Evolutionary conservation across 2,329 filamentous ascomycete species (phyloP).

Genomic region (Sporothrix curviconia): DNA sequence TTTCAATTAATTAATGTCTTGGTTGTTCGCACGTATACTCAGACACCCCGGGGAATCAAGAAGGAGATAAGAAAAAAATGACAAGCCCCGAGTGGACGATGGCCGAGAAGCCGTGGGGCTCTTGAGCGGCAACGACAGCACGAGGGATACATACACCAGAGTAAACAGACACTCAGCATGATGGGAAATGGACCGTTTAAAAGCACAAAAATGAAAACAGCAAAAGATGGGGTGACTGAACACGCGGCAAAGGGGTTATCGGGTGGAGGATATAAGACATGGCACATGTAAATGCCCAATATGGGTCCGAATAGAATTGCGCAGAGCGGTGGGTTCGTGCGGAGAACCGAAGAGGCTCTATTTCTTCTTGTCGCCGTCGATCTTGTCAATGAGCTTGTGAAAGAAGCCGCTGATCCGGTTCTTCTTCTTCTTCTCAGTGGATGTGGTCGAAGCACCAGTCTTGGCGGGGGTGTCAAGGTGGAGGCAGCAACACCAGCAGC

Average conservation of each 20-base stretch:
- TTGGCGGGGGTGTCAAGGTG: slow-evolving; percentile 27
- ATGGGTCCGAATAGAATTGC: not conserved
- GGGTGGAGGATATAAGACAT: not conserved
- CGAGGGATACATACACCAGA: not conserved
- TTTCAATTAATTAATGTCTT: slow-evolving; percentile 1
- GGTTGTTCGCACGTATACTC: not conserved
- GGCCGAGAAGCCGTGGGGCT: too few relatives aligned
- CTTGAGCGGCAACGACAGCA: slow-evolving; percentile 3
- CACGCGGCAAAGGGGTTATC: not conserved
- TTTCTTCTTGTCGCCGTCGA: slow-evolving; percentile 27
- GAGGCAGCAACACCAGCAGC: slow-evolving; percentile 13
- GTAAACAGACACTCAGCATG: not conserved
- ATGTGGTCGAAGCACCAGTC: slow-evolving; percentile 26
- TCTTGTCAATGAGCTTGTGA: slow-evolving; percentile 47
- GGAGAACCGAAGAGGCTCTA: not conserved
- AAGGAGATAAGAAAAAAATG: slow-evolving; percentile 10
- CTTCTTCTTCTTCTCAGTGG: slow-evolving; percentile 60
- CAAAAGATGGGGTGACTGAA: not conserved
- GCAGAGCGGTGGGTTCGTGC: not conserved
- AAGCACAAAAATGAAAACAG: not conserved
- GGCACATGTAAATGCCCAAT: not conserved
- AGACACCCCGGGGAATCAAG: slow-evolving; percentile 15
- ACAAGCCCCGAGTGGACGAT: not conserved
- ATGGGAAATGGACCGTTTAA: too few relatives aligned
- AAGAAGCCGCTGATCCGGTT: slow-evolving; percentile 58